phyloP scores from a whole-genome alignment of 1,139 yeast genomes.

The Debaryomyces udenii region DNA sequence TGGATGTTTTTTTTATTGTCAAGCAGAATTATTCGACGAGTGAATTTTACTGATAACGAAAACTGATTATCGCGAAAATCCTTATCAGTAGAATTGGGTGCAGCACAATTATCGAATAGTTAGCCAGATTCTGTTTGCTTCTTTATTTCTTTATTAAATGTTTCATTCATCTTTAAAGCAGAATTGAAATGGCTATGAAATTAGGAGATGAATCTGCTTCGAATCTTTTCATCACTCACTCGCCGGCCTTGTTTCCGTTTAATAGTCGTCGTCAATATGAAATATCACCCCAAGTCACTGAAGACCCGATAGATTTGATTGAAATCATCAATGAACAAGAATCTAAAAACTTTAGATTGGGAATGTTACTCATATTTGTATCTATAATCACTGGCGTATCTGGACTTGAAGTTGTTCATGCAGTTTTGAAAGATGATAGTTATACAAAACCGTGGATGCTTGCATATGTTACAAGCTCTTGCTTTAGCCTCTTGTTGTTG shows the following conservation, averaged over 20 bases:
- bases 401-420: conserved; percentile 53
- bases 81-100: too few species aligned
- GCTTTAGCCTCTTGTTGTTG: conserved; percentile 46
- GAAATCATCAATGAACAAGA: conserved; percentile 52
- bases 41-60: too few species aligned
- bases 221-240: too few species aligned
- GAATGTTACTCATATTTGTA: conserved; percentile 42
- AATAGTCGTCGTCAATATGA: neutral
- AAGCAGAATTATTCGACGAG: neutral
- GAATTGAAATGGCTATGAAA: too few species aligned
- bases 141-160: too few species aligned
- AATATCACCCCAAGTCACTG: conserved; percentile 16
- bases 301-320: conserved; percentile 41
- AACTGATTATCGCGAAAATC: too few species aligned
- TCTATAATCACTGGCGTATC: conserved; percentile 52
- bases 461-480: conserved; percentile 49
- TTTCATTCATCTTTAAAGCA: too few species aligned
- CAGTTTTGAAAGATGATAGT: conserved; percentile 49
- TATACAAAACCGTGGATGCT: conserved; percentile 53
- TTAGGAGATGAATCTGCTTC: too few species aligned
- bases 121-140: too few species aligned
- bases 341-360: conserved; percentile 42
- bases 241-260: neutral
- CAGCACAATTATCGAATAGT: too few species aligned
- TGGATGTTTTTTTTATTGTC: neutral